A percentile compares a stretch with the other conserved stretches of the same genome.
Conservation (phyloP, 1,139 yeast species). For the Yamadazyma taylorii region DNA sequence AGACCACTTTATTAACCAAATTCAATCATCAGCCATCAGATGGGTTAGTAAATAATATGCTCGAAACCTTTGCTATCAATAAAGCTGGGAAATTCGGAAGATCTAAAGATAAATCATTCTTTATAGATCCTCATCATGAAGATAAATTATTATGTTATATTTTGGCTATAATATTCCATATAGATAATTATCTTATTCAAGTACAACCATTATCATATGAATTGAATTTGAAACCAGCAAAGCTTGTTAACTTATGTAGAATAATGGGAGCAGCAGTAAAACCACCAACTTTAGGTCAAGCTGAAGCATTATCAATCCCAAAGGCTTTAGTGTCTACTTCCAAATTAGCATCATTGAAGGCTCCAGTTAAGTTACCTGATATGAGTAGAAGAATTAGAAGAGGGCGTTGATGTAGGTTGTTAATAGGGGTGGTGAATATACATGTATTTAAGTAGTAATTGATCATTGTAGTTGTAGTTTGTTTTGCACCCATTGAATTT, state of each 20-base stretch:
- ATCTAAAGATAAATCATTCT: slow-evolving; percentile 69
- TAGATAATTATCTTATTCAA: slow-evolving; percentile 75
- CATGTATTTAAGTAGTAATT: background rate
- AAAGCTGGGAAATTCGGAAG: slow-evolving; percentile 70
- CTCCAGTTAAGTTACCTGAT: slow-evolving; percentile 89
- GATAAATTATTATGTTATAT: slow-evolving; percentile 82
- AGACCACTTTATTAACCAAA: slow-evolving; percentile 58
- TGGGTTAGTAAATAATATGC: slow-evolving; percentile 66
- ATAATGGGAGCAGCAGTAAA: slow-evolving; percentile 83
- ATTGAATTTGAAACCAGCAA: slow-evolving; percentile 77
- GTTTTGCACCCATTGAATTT: background rate
- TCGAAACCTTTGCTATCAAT: slow-evolving; percentile 66
- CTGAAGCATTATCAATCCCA: slow-evolving; percentile 80
- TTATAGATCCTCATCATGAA: slow-evolving; percentile 83
- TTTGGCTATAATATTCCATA: slow-evolving; percentile 68
- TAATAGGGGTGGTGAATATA: no score
- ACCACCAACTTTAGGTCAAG: slow-evolving; percentile 74
- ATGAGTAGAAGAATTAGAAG: slow-evolving; percentile 65
- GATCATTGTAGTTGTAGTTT: background rate
- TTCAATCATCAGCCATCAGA: slow-evolving; percentile 70
- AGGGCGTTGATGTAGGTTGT: slow-evolving; percentile 5
- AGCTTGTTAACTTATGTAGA: slow-evolving; percentile 65
- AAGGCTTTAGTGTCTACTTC: slow-evolving; percentile 62
- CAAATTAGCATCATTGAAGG: slow-evolving; percentile 80
- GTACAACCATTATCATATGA: slow-evolving; percentile 83